Percentiles rank a stretch among this genome's conserved stretches.
These are phyloP conservation scores for Betula pendula DNA, from an alignment of 306 rosid genomes.

Conservation along the genomic window DNA sequence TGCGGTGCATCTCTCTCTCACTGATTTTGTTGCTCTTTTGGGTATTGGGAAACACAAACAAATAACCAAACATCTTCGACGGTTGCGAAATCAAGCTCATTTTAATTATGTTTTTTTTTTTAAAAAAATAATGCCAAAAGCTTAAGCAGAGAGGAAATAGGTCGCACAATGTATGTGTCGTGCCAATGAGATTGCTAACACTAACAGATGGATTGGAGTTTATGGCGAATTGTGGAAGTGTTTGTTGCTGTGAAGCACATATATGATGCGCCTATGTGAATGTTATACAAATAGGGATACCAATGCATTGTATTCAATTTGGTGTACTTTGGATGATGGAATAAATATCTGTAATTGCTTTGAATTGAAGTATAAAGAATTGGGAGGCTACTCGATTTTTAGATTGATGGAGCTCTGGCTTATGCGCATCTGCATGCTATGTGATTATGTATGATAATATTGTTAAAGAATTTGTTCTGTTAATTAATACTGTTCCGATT, in stretches of 20 bases:
- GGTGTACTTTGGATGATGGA: not conserved
- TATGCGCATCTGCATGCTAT: not conserved
- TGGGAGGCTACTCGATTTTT: not conserved
- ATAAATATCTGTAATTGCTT: not conserved
- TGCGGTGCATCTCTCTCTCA: slow-evolving; percentile 36
- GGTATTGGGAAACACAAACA: not conserved
- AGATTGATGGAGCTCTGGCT: not conserved
- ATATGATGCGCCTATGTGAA: not conserved
- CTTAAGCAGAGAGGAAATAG: not conserved
- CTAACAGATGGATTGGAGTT: not conserved
- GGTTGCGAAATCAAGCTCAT: not conserved
- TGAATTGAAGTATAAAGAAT: not conserved
- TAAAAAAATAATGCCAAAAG: no score
- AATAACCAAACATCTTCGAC: not conserved
- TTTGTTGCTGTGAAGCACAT: not conserved
- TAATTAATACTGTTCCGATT: not conserved
- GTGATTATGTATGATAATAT: not conserved
- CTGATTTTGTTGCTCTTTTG: not conserved
- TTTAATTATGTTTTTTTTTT: no score
- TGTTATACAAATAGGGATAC: not conserved
- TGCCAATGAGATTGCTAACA: not conserved
- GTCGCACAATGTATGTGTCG: not conserved
- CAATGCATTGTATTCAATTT: not conserved
- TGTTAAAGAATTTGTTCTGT: not conserved
- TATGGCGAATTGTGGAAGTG: not conserved